Evolutionary conservation across 305 asterid genomes (phyloP).

Genomic region (Petunia hybrid): DNA sequence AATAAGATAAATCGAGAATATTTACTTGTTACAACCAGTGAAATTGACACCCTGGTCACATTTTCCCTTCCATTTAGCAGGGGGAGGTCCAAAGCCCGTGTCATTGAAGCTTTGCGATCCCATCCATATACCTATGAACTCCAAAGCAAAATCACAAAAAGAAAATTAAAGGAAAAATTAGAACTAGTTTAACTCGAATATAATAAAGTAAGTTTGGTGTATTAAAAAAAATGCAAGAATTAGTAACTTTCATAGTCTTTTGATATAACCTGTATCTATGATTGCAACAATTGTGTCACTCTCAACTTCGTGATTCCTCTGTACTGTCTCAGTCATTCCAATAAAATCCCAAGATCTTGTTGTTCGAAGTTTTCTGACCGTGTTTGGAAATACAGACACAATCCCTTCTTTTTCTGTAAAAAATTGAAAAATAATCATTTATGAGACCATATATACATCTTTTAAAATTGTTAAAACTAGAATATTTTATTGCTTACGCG

Average conservation of each 20-base stretch:
- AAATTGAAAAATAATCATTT: neutral
- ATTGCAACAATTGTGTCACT: slow-evolving; percentile 65
- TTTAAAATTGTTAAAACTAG: too few species aligned
- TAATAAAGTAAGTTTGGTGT: too few species aligned
- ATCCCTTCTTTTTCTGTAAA: slow-evolving; percentile 61
- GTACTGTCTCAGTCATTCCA: slow-evolving; percentile 50
- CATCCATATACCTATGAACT: slow-evolving; percentile 58
- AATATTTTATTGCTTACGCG: neutral
- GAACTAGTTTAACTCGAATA: neutral
- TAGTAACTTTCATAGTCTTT: neutral
- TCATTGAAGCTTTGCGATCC: slow-evolving; percentile 71
- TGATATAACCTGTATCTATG: slow-evolving; percentile 67
- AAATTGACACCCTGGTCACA: slow-evolving; percentile 62
- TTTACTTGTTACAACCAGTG: slow-evolving; percentile 84
- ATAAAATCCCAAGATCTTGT: slow-evolving; percentile 91
- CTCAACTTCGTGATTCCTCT: slow-evolving; percentile 54
- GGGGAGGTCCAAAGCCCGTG: slow-evolving; percentile 76
- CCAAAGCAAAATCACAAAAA: neutral
- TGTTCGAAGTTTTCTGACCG: slow-evolving; percentile 52
- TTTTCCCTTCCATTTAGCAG: slow-evolving; percentile 78
- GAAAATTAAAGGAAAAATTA: too few species aligned
- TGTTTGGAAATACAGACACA: slow-evolving; percentile 79
- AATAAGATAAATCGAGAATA: too few species aligned
- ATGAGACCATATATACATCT: too few species aligned
- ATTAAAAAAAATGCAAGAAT: neutral